Evolutionary conservation across 208 protist genomes (phyloP), one percentile per base, ranked within the genome.

Genomic region (Leishmania amazonensis): DNA sequence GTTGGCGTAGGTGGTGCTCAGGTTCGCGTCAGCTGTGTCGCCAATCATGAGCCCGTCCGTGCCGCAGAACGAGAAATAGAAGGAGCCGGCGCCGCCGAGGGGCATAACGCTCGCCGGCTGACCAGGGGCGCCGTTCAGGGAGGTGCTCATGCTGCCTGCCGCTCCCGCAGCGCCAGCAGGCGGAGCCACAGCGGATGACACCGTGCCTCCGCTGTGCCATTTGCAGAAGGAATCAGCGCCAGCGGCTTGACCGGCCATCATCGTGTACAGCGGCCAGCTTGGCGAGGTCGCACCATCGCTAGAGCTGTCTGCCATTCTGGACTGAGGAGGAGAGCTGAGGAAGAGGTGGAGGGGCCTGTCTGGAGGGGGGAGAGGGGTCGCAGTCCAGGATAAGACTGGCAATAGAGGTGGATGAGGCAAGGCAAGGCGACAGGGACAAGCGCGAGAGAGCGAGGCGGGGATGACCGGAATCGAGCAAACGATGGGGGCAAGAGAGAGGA

Each of bases 51-150:
- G 76, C 17, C 76, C 65, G 49, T 80, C 76, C 7, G 76, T 73
- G 13, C 42, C 76, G 24, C 76, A 80, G 60, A 80, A 80, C 19
- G 65, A 80, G 76, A 80, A 80, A 57, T 80, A 80, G 57, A 80
- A 80, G 40, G 75, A 78, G 53, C 75, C 57, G 75, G 75, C 21
- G 40, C 53, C 75, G 57, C 57, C 54, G 57, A 78, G 53, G 35
- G 75, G 53, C 4, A 45, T 40, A 19, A 51, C 31, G 57, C 54
- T 64, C 17, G 57, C 11, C 13, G 57, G 57, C 11, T 68, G 54
- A 19, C 53, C 57, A n/a, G 75, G 57, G 35, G 24, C 35, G 19
- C 75, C 57, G 24, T 45, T 67, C 35, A 78, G 11, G 0, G 54
- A 65, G 21, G 54, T 9, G 38, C 35, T n/a, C 38, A 51, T 68